Conservation (phyloP, 805 yeast genomes). For the Candida insectorum region DNA sequence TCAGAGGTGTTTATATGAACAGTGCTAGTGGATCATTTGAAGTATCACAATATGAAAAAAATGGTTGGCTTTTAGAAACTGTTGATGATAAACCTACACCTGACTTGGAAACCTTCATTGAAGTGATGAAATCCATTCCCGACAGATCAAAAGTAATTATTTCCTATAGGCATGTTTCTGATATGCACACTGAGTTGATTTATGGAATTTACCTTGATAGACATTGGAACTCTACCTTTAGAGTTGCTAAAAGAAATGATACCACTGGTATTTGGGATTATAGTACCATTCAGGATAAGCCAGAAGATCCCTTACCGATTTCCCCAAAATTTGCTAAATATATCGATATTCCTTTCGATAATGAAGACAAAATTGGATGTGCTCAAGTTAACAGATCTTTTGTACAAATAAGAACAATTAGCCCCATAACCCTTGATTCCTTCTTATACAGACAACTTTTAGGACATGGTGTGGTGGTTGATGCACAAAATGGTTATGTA, state of each 20-base stretch:
- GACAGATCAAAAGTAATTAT: slow-evolving; percentile 71
- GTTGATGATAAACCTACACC: slow-evolving; percentile 73
- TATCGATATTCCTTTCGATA: slow-evolving; percentile 63
- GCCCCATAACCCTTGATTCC: slow-evolving; percentile 76
- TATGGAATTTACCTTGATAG: slow-evolving; percentile 73
- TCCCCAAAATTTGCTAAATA: slow-evolving; percentile 65
- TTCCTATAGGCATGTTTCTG: slow-evolving; percentile 73
- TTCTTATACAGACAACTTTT: slow-evolving; percentile 57
- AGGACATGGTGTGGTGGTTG: slow-evolving; percentile 78
- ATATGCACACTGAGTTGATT: slow-evolving; percentile 69
- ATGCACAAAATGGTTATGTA: slow-evolving; percentile 75
- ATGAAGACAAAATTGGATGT: slow-evolving; percentile 40
- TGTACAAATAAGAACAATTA: slow-evolving; percentile 61
- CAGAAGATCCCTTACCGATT: slow-evolving; percentile 52
- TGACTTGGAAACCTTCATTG: slow-evolving; percentile 70
- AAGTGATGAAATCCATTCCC: slow-evolving; percentile 74
- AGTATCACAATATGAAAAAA: slow-evolving; percentile 52
- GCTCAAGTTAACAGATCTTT: slow-evolving; percentile 61
- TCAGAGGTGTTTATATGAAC: slow-evolving; percentile 76
- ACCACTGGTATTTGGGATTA: slow-evolving; percentile 56
- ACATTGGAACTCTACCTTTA: slow-evolving; percentile 76
- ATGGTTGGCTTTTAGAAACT: slow-evolving; percentile 80
- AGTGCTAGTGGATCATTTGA: slow-evolving; percentile 77
- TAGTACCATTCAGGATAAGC: slow-evolving; percentile 51
- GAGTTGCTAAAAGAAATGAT: slow-evolving; percentile 62